Conservation (phyloP, 345 rosid genomes). For the Citrus hindsii region DNA sequence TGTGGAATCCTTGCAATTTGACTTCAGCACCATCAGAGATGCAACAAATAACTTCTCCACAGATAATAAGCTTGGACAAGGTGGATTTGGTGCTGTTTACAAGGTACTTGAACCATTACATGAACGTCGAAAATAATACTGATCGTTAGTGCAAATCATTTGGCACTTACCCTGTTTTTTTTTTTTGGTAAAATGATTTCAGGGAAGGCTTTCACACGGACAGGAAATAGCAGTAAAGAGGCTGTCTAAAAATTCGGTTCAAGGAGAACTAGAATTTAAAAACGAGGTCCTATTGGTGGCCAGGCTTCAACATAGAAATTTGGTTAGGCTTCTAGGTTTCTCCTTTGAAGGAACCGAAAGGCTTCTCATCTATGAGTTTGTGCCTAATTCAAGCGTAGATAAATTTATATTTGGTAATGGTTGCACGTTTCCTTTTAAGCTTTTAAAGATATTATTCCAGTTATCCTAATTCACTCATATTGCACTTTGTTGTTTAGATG, state of each 20-base stretch:
- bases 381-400: constrained; percentile 44
- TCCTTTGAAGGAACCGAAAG: constrained; percentile 32
- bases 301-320: constrained; percentile 51
- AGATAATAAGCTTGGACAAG: constrained; percentile 45
- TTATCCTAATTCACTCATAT: neutral
- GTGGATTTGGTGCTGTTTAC: constrained; percentile 64
- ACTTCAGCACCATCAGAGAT: constrained; percentile 27
- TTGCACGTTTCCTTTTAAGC: neutral
- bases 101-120: constrained; percentile 23
- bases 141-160: neutral
- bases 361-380: constrained; percentile 42
- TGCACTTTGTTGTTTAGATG: too few relatives aligned
- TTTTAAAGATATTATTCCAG: neutral
- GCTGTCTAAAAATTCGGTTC: constrained; percentile 30
- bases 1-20: constrained; percentile 35
- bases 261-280: constrained; percentile 46
- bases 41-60: constrained; percentile 47
- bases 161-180: neutral
- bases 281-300: constrained; percentile 44
- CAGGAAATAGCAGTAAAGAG: constrained; percentile 50
- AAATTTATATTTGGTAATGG: constrained; percentile 23
- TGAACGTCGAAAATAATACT: neutral
- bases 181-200: neutral
- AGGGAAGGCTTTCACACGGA: constrained; percentile 37
- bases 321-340: constrained; percentile 10